A percentile compares a stretch with the other conserved stretches of the same genome.
Evolutionary conservation across 2,329 filamentous ascomycete species (phyloP).

Genomic region (Colletotrichum sp.): DNA sequence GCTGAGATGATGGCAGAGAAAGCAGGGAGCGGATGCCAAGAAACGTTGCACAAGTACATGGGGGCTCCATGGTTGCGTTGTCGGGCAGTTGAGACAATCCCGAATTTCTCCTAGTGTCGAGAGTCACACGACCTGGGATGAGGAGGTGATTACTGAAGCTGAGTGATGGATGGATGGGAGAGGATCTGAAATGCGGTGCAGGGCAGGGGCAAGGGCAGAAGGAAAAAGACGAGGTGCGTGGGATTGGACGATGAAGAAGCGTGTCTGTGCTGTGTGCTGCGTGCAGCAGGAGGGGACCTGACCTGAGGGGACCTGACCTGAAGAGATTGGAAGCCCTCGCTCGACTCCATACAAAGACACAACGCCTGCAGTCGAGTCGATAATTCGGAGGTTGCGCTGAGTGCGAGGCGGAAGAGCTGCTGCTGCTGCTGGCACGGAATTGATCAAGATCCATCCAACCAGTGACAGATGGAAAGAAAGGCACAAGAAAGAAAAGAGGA

Average conservation of each 20-base stretch:
- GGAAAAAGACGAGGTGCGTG: neutral
- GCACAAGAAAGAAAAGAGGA: neutral
- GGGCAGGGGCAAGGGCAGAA: neutral
- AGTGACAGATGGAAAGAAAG: neutral
- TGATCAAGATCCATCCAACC: neutral
- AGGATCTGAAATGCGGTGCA: neutral
- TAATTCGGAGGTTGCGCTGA: neutral
- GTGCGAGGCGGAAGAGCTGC: neutral
- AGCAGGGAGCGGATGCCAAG: constrained; percentile 4
- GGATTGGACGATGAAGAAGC: neutral
- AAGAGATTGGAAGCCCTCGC: neutral
- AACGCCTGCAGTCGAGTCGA: neutral
- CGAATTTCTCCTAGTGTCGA: constrained; percentile 9
- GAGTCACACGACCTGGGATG: constrained; percentile 16
- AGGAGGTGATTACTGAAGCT: neutral
- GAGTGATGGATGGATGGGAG: neutral
- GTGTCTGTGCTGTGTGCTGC: neutral
- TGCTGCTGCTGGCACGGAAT: neutral
- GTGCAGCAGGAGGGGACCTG: neutral
- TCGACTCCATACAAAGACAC: neutral
- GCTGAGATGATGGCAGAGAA: constrained; percentile 6
- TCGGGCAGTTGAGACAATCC: constrained; percentile 15
- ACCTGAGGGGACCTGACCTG: neutral
- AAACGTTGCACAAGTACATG: constrained; percentile 19
- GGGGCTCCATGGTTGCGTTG: constrained; percentile 13